phyloP scores from a whole-genome alignment of 2,329 filamentous ascomycete genomes.

The Colletotrichum tamarilloi region DNA sequence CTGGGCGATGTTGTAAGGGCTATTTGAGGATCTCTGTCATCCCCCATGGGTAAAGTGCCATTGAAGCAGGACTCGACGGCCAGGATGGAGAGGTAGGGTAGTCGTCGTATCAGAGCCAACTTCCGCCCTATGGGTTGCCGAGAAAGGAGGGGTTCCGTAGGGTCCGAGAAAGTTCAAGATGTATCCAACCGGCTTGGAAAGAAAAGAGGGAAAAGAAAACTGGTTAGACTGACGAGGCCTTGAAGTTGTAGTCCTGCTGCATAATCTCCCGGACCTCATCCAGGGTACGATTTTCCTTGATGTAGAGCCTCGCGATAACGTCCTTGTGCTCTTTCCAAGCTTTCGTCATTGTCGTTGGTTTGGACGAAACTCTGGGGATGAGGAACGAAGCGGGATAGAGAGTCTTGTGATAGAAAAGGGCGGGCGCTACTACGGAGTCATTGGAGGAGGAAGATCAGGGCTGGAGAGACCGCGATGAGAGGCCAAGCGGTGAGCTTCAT shows the following conservation, averaged over 20 bases:
- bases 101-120: background rate
- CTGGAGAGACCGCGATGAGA: background rate
- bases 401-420: background rate
- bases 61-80: background rate
- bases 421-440: background rate
- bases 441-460: background rate
- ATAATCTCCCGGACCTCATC: conserved; percentile 54
- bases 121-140: background rate
- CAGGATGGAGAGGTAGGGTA: background rate
- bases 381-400: background rate
- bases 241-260: conserved; percentile 51
- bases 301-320: conserved; percentile 54
- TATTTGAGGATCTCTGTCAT: background rate
- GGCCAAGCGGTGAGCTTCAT: background rate
- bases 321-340: conserved; percentile 51
- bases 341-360: conserved; percentile 54
- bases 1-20: conserved; percentile 10
- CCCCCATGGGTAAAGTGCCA: background rate
- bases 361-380: no score
- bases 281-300: conserved; percentile 51
- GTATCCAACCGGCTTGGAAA: no score
- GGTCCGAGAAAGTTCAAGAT: background rate
- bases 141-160: background rate
- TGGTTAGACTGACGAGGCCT: conserved; percentile 51
- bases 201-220: background rate